These are phyloP conservation scores for Paramecium biaurelia DNA, from an alignment of 73 alveolate genomes.

Conservation along the genomic window DNA sequence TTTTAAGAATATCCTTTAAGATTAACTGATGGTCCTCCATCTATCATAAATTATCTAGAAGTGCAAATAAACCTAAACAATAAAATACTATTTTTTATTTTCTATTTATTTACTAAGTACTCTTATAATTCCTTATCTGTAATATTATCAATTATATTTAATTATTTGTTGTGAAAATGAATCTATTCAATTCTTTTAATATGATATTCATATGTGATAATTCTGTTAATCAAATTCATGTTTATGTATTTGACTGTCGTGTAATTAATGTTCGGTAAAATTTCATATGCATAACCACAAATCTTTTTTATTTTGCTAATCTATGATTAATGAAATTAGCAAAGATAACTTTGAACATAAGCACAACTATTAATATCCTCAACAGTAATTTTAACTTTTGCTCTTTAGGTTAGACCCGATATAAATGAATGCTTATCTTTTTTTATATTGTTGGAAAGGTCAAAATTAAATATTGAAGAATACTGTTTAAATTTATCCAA, in stretches of 20 bases:
- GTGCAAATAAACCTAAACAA: background rate
- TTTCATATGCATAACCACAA: conserved; percentile 1
- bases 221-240: background rate
- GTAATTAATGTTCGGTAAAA: background rate
- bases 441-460: background rate
- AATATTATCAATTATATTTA: background rate
- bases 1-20: background rate
- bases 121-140: conserved; percentile 7
- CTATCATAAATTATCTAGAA: background rate
- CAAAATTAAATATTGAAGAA: background rate
- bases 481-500: background rate
- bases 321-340: background rate
- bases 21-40: background rate
- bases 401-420: conserved; percentile 15
- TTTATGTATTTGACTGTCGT: background rate
- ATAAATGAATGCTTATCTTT: background rate
- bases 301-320: background rate
- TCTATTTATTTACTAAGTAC: background rate
- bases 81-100: background rate
- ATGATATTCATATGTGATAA: conserved; percentile 13
- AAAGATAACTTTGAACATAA: conserved; percentile 7
- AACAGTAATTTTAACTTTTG: background rate
- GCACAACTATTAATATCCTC: conserved; percentile 1
- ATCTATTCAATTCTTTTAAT: background rate
- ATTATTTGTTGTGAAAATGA: background rate